Conservation (phyloP, 2,329 filamentous ascomycete species). For the Macrophomina tecta region DNA sequence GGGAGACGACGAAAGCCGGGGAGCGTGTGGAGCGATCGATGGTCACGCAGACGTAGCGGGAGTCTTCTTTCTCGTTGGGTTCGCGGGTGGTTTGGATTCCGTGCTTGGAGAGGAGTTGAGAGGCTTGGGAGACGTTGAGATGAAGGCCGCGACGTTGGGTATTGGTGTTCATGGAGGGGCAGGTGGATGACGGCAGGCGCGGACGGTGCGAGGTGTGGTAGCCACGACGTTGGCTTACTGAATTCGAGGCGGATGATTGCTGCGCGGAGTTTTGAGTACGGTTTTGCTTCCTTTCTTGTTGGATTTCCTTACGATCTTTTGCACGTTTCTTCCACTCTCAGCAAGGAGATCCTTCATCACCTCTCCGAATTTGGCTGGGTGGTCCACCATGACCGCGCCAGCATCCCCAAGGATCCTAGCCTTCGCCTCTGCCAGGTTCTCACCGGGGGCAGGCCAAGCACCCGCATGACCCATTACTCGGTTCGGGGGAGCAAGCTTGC, state of each 20-base stretch:
- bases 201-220: slow-evolving; percentile 46
- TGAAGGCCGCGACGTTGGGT: slow-evolving; percentile 60
- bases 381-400: slow-evolving; percentile 73
- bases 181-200: neutral
- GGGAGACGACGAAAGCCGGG: slow-evolving; percentile 69
- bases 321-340: slow-evolving; percentile 48
- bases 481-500: slow-evolving; percentile 66
- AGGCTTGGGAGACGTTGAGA: slow-evolving; percentile 60
- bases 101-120: slow-evolving; percentile 61
- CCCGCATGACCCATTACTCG: slow-evolving; percentile 81
- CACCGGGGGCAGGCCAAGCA: slow-evolving; percentile 71
- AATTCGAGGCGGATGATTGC: slow-evolving; percentile 39
- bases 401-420: slow-evolving; percentile 68
- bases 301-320: slow-evolving; percentile 44
- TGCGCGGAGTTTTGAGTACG: slow-evolving; percentile 21
- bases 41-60: slow-evolving; percentile 66
- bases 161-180: slow-evolving; percentile 7
- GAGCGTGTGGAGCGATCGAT: slow-evolving; percentile 67
- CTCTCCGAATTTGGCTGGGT: slow-evolving; percentile 75
- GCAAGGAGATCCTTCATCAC: slow-evolving; percentile 68
- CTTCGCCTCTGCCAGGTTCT: slow-evolving; percentile 70
- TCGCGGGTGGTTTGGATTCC: slow-evolving; percentile 55
- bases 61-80: slow-evolving; percentile 46
- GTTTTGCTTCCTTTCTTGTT: neutral
- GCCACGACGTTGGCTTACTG: slow-evolving; percentile 56